Conservation (phyloP, 2,329 filamentous ascomycete genomes). For the Exophiala calicioides region DNA sequence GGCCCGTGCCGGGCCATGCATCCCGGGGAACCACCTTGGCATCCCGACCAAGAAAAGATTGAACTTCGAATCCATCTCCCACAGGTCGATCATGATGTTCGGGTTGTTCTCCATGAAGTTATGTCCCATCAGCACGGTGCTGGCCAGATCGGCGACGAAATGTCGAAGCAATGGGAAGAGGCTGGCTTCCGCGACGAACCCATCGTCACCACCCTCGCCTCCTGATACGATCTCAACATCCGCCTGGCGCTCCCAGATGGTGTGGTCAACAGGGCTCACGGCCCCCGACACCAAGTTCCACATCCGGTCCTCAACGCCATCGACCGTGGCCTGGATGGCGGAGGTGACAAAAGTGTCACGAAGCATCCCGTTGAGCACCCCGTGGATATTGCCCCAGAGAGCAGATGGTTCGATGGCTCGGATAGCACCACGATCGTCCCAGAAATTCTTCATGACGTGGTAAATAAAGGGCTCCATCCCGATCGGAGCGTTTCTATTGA, state of each 20-base stretch:
- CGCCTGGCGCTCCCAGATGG: conserved; percentile 61
- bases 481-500: conserved; percentile 32
- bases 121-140: conserved; percentile 54
- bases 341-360: conserved; percentile 49
- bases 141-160: conserved; percentile 55
- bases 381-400: conserved; percentile 41
- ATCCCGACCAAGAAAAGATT: conserved; percentile 56
- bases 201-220: conserved; percentile 25
- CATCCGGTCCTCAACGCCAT: conserved; percentile 47
- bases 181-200: conserved; percentile 52
- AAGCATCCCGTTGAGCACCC: conserved; percentile 46
- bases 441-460: conserved; percentile 43
- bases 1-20: conserved; percentile 52
- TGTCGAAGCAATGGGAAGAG: conserved; percentile 57
- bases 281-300: conserved; percentile 62
- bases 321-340: conserved; percentile 36
- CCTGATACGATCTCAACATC: conserved; percentile 46
- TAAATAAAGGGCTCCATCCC: conserved; percentile 36
- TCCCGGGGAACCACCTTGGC: conserved; percentile 56
- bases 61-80: conserved; percentile 57
- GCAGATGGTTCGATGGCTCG: conserved; percentile 37
- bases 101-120: conserved; percentile 56
- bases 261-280: conserved; percentile 61
- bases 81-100: conserved; percentile 56
- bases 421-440: conserved; percentile 44